phyloP scores from a whole-genome alignment of 208 protist genomes.

The Vickermania ingenoplastis region DNA sequence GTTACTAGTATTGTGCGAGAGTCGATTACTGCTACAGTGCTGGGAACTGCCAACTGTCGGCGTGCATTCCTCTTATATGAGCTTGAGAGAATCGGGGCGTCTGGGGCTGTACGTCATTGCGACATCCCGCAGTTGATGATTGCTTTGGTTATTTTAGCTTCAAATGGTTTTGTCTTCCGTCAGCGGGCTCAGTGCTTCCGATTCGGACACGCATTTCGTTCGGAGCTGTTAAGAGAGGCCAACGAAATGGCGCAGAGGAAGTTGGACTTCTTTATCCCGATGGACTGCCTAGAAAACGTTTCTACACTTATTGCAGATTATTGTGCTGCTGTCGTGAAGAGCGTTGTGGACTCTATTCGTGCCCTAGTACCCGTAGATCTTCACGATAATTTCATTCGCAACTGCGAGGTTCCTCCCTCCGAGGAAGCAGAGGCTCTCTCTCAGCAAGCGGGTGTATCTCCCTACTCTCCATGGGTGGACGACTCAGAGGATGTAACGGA shows the following conservation, averaged over 20 bases:
- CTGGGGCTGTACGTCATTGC: conserved; percentile 23
- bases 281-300: neutral
- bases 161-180: conserved; percentile 55
- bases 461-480: conserved; percentile 9
- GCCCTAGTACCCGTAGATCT: conserved; percentile 61
- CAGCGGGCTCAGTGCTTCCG: conserved; percentile 34
- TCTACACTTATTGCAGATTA: conserved; percentile 30
- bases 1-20: conserved; percentile 31
- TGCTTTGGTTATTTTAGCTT: conserved; percentile 39
- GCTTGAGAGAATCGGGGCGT: conserved; percentile 18
- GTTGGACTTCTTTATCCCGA: conserved; percentile 20
- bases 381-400: conserved; percentile 62
- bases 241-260: conserved; percentile 31
- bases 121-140: conserved; percentile 37
- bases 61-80: conserved; percentile 27
- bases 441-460: neutral
- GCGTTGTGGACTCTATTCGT: conserved; percentile 25
- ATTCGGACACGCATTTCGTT: conserved; percentile 22
- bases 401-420: conserved; percentile 16
- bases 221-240: conserved; percentile 46
- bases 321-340: conserved; percentile 29
- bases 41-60: conserved; percentile 18
- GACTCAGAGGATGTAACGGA: conserved; percentile 49
- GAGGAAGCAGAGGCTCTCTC: neutral
- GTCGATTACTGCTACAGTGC: conserved; percentile 38